Percentiles rank a stretch among this genome's conserved stretches.
These are phyloP conservation scores for Chloris gayana DNA, from an alignment of 176 grass and related monocot genomes.

Conservation along the genomic window DNA sequence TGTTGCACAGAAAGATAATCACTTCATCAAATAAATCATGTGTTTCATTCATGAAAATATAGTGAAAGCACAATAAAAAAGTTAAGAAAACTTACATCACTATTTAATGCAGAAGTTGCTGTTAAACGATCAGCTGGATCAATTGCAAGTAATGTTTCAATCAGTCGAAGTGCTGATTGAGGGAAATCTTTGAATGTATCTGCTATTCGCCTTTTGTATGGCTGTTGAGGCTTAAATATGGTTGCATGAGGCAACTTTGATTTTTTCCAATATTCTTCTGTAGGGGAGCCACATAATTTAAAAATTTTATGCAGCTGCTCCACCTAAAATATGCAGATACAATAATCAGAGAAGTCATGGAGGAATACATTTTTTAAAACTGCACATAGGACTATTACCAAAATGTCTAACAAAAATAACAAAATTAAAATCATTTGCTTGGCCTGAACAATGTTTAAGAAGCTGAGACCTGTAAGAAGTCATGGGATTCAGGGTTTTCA, in stretches of 20 bases:
- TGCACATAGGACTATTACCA: background rate
- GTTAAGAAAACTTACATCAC: slow-evolving; percentile 70
- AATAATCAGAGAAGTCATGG: slow-evolving; percentile 7
- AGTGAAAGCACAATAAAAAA: slow-evolving; percentile 9
- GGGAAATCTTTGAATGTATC: slow-evolving; percentile 91
- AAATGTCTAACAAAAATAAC: background rate
- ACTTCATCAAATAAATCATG: background rate
- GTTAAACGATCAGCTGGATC: slow-evolving; percentile 80
- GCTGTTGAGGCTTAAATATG: slow-evolving; percentile 87
- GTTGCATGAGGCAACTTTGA: slow-evolving; percentile 93
- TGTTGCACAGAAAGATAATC: slow-evolving; percentile 10
- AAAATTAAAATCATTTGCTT: background rate
- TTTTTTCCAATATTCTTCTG: slow-evolving; percentile 94
- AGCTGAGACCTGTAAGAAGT: background rate
- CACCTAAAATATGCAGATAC: slow-evolving; percentile 53
- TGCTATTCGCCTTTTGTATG: slow-evolving; percentile 72
- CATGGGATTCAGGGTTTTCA: slow-evolving; percentile 8
- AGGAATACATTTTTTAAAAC: background rate
- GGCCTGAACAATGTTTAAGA: background rate
- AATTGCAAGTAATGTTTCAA: slow-evolving; percentile 76
- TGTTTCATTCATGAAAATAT: slow-evolving; percentile 27
- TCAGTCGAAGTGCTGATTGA: slow-evolving; percentile 74
- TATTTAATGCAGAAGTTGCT: slow-evolving; percentile 65
- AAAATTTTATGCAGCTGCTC: slow-evolving; percentile 95
- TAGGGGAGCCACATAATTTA: slow-evolving; percentile 84